Base-by-base conservation (phyloP, 202 grass and related monocot genomes). In the Saccharum hybrid region DNA sequence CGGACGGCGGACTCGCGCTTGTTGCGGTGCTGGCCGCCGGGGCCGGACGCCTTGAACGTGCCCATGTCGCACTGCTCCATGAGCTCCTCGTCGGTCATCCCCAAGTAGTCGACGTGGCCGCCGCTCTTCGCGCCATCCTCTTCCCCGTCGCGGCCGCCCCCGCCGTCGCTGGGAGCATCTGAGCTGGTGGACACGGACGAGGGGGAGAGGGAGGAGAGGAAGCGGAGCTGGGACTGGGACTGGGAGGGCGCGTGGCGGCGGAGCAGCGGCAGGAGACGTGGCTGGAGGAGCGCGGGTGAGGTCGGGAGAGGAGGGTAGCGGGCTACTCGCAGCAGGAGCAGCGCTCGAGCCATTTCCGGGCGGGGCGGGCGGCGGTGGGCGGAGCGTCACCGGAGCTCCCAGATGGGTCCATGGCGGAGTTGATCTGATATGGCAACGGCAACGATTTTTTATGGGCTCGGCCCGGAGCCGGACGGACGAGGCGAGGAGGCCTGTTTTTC, bases 1-100 rank as follows among this genome's bases (percentile, higher is more conserved):
- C 93, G 88, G 7, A 96, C 93, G 30, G 93, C 93, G 33, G 96
- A 88, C 85, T 98, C 93, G 62, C 96, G 90, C 90, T 98, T 98
- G 83, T 98, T 98, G 46, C 96, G 96, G 83, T 98, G 96, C 83
- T 96, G 96, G 6, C 96, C 96, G 7, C 96, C 96, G 60, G 96
- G 93, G 11, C 96, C 92, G 19, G 92, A 90, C 6, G 93, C 56
- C 85, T 98, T 98, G 87, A 90, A 98, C 19, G 96, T 98, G 67
- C 89, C 93, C 91, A 93, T 83, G 30, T 92, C 83, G 89, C 96
- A 94, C 92, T 94, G 92, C 18, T 81, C 87, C 91, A 98, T 90
- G 43, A 98, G 86, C 67, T 95, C 89, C 8, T 90, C 85, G 39
- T 98, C 96, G 72, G 67, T 87, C 76, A 98, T 85, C n/a, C 73